Evolutionary conservation across 805 yeast species (phyloP), one percentile per base, ranked within the genome.

Genomic region (Brettanomyces sp.): DNA sequence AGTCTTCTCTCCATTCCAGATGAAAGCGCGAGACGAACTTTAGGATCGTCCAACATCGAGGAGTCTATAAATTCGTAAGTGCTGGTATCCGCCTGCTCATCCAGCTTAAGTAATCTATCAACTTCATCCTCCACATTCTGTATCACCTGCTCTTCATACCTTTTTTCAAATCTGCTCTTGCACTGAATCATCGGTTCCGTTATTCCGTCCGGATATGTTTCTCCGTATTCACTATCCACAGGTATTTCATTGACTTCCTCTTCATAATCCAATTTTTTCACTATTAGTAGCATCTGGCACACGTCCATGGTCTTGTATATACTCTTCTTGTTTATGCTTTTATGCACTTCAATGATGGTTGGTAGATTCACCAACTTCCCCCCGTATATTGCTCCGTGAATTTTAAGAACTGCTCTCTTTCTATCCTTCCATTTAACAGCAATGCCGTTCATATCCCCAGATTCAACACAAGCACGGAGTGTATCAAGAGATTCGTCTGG

Each of bases 321-420:
- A 58, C 88, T 93, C 61, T 91, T 91, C 56, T 79, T 77, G 61
- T 93, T 99, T 23, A 90, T 77, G 4, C 96, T 81, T 64, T 93
- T 93, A 61, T 83, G 87, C 5, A 85, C 78, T 60, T 93, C 99
- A 8, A 86, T 76, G 4, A 90, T 65, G 0, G 96, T 86, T 0
- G 99, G 99, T 51, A 93, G 67, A 55, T 90, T 91, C n/a, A 93
- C 78, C 34, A 93, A 66, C 51, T 87, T 80, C 0, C 95, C 96
- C 5, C 86, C 88, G 61, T 85, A 91, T 49, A 80, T 62, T 12
- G 77, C 73, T 39, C 79, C 82, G 49, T 79, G 76, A n/a, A 93
- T 74, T 22, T 75, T 73, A 3, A 91, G 78, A 21, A 87, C 73
- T 0, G 97, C 97, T 49, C 87, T 78, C 39, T 82, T 75, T 43